Conservation (phyloP, 306 rosid species). For the Dryas octopetala region DNA sequence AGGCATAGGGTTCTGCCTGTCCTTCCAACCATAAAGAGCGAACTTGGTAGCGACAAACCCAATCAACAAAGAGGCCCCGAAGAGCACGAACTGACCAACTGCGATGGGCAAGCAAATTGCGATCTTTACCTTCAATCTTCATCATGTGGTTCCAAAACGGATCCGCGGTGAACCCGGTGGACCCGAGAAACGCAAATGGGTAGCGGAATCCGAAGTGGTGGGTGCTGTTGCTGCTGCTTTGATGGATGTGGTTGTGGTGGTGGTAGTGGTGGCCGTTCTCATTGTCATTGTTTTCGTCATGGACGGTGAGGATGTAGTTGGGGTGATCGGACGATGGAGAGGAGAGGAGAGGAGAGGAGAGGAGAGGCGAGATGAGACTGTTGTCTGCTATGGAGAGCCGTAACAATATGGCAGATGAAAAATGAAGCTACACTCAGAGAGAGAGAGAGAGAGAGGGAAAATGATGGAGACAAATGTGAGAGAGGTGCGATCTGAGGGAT, state of each 20-base stretch:
- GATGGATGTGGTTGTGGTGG: background rate
- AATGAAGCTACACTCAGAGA: background rate
- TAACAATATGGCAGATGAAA: background rate
- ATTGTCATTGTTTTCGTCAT: background rate
- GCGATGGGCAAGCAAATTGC: constrained; percentile 59
- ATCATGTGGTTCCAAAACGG: constrained; percentile 69
- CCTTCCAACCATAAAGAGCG: constrained; percentile 85
- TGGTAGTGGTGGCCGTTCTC: background rate
- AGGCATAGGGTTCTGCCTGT: constrained; percentile 73
- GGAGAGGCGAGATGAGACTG: constrained; percentile 43
- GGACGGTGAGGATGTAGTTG: constrained; percentile 48
- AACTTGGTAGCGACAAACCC: constrained; percentile 71
- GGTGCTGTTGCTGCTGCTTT: constrained; percentile 1
- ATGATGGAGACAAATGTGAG: too few species aligned
- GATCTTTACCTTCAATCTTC: constrained; percentile 45
- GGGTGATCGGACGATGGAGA: constrained; percentile 38
- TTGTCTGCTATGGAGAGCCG: constrained; percentile 51
- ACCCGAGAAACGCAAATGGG: constrained; percentile 58
- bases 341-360: constrained; percentile 48
- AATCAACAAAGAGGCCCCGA: constrained; percentile 53
- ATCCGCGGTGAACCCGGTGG: constrained; percentile 52
- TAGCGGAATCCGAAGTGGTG: constrained; percentile 25
- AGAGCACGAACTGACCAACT: constrained; percentile 49
- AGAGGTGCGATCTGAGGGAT: too few species aligned
- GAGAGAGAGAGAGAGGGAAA: background rate